Percentiles rank a stretch among this genome's conserved stretches.
phyloP scores from a whole-genome alignment of 2,329 filamentous ascomycete species.

The Monilinia vaccinii-corymbosi region DNA sequence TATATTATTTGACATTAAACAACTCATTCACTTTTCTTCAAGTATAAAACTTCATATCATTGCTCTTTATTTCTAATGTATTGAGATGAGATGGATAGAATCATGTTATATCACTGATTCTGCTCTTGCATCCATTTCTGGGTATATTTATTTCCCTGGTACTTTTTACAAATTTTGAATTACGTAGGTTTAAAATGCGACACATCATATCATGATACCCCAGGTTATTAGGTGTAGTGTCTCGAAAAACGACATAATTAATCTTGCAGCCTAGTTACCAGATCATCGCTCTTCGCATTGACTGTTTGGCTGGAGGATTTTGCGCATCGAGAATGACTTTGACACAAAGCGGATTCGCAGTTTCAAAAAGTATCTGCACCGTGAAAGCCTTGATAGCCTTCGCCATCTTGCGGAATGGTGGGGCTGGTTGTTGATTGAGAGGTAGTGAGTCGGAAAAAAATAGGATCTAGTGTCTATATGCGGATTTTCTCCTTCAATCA shows the following conservation, averaged over 20 bases:
- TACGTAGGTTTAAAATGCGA: slow-evolving; percentile 1
- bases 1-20: slow-evolving; percentile 2
- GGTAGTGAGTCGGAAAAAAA: background rate
- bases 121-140: background rate
- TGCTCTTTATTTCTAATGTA: background rate
- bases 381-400: background rate
- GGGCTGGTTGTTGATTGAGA: background rate
- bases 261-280: background rate
- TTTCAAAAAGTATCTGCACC: too few species aligned
- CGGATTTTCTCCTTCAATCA: slow-evolving; percentile 26
- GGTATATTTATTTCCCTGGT: background rate
- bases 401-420: background rate
- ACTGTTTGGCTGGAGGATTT: background rate
- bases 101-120: background rate
- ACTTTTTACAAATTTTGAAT: slow-evolving; percentile 2
- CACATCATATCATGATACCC: background rate
- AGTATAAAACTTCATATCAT: background rate
- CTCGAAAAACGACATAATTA: background rate
- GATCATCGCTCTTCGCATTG: background rate
- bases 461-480: background rate
- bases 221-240: background rate
- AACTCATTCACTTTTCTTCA: slow-evolving; percentile 6
- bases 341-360: background rate
- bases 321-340: background rate
- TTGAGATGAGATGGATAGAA: background rate